Conservation (phyloP, 768 basidiomycete species). For the Tylopilus balloui region DNA sequence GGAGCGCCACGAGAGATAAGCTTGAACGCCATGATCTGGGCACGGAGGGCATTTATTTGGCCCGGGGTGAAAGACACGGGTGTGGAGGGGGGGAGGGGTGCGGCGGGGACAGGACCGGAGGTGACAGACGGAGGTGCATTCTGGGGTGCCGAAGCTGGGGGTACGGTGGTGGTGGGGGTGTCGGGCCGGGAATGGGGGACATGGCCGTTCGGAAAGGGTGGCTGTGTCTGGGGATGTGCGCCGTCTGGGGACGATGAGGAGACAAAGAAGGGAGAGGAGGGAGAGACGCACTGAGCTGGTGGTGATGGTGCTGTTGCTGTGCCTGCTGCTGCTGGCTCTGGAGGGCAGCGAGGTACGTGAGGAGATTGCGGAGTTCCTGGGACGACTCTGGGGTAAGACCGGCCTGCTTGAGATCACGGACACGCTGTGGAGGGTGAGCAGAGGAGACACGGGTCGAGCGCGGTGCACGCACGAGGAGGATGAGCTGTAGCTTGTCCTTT, state of each 20-base stretch:
- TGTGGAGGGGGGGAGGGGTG: slow-evolving; percentile 56
- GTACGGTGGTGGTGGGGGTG: slow-evolving; percentile 11
- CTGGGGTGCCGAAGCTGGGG: slow-evolving; percentile 30
- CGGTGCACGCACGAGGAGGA: slow-evolving; percentile 15
- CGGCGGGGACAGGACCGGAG: slow-evolving; percentile 47
- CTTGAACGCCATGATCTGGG: slow-evolving; percentile 81
- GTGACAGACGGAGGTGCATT: slow-evolving; percentile 37
- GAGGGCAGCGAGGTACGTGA: slow-evolving; percentile 35
- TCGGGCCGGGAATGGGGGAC: slow-evolving; percentile 26
- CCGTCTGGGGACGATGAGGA: slow-evolving; percentile 30
- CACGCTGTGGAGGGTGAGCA: slow-evolving; percentile 32
- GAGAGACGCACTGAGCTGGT: slow-evolving; percentile 31
- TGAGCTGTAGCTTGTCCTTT: slow-evolving; percentile 27
- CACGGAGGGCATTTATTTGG: slow-evolving; percentile 71
- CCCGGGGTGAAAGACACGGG: slow-evolving; percentile 76
- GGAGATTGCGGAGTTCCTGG: slow-evolving; percentile 40
- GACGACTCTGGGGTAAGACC: slow-evolving; percentile 45
- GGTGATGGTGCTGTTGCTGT: slow-evolving; percentile 28
- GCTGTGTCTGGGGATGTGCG: slow-evolving; percentile 27
- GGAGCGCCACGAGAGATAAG: slow-evolving; percentile 60
- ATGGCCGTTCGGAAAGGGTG: slow-evolving; percentile 46
- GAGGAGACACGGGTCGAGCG: rapidly evolving
- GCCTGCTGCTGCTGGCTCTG: slow-evolving; percentile 24
- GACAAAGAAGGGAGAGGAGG: neutral
- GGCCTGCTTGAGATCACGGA: slow-evolving; percentile 38